phyloP scores from a whole-genome alignment of 805 yeast genomes.

The Saturnispora gosingensis region DNA sequence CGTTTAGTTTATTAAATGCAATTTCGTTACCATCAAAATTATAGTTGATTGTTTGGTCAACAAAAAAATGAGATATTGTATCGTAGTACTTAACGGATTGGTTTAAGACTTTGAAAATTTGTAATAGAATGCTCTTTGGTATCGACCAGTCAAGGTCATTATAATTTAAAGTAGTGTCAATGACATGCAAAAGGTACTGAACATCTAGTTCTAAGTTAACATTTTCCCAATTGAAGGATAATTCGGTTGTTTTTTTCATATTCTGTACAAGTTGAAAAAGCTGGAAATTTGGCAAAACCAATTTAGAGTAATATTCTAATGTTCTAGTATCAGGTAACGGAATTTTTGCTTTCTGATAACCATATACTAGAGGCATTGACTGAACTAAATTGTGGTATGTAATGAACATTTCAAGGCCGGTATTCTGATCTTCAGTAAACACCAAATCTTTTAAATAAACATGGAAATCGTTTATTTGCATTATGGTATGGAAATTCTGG shows the following conservation, averaged over 20 bases:
- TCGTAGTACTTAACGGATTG: conserved; percentile 5
- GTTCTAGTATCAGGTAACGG: conserved; percentile 15
- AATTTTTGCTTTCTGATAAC: conserved; percentile 15
- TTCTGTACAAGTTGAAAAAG: conserved; percentile 11
- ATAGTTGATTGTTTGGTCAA: not conserved
- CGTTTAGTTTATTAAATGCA: not conserved
- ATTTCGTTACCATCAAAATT: not conserved
- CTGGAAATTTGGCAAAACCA: conserved; percentile 18
- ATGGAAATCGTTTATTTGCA: conserved; percentile 17
- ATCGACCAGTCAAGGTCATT: conserved; percentile 2
- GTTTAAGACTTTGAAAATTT: conserved; percentile 21
- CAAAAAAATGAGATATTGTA: conserved; percentile 12
- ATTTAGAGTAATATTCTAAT: conserved; percentile 14
- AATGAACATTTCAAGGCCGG: conserved; percentile 19
- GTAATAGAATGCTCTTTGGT: conserved; percentile 17
- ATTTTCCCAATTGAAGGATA: conserved; percentile 13
- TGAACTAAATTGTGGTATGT: conserved; percentile 19
- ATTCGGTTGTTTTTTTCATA: conserved; percentile 8
- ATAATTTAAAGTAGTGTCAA: conserved; percentile 15
- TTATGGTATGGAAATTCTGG: conserved; percentile 14
- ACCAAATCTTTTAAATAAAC: conserved; percentile 2
- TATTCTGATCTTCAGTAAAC: not conserved
- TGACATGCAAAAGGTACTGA: conserved; percentile 16
- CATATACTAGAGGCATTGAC: conserved; percentile 22
- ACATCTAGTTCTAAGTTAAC: conserved; percentile 17